Conservation (phyloP, 345 rosid species). For the Populus nigra region DNA sequence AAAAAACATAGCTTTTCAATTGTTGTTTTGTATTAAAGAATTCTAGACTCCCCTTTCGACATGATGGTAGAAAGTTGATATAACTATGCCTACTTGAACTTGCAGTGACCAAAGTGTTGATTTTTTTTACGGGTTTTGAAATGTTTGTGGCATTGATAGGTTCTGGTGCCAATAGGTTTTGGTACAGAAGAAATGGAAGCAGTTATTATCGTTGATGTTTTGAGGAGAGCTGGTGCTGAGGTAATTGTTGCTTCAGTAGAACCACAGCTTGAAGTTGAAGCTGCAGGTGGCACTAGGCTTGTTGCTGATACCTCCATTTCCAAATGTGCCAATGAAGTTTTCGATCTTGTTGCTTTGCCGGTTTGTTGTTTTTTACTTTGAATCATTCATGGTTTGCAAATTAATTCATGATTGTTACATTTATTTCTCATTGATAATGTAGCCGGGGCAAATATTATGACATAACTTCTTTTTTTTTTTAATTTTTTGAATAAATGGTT, state of each 20-base stretch:
- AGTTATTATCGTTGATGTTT: constrained; percentile 66
- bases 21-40: background rate
- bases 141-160: constrained; percentile 38
- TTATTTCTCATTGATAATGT: background rate
- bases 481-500: no score
- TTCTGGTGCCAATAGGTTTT: constrained; percentile 78
- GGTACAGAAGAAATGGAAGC: constrained; percentile 97
- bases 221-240: constrained; percentile 89
- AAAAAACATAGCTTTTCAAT: background rate
- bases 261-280: constrained; percentile 73
- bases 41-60: background rate
- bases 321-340: constrained; percentile 54
- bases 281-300: constrained; percentile 63
- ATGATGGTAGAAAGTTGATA: no score
- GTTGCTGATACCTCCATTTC: constrained; percentile 77
- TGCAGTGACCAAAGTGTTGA: background rate
- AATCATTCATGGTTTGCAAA: background rate
- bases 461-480: no score
- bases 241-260: constrained; percentile 89
- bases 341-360: constrained; percentile 87
- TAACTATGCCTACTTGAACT: no score
- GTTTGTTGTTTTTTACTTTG: constrained; percentile 43
- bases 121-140: background rate
- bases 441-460: no score
- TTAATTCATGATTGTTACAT: constrained; percentile 1